These are phyloP conservation scores for Pseudogymnoascus sp. DNA, from an alignment of 2,329 filamentous ascomycete species.

Conservation along the genomic window DNA sequence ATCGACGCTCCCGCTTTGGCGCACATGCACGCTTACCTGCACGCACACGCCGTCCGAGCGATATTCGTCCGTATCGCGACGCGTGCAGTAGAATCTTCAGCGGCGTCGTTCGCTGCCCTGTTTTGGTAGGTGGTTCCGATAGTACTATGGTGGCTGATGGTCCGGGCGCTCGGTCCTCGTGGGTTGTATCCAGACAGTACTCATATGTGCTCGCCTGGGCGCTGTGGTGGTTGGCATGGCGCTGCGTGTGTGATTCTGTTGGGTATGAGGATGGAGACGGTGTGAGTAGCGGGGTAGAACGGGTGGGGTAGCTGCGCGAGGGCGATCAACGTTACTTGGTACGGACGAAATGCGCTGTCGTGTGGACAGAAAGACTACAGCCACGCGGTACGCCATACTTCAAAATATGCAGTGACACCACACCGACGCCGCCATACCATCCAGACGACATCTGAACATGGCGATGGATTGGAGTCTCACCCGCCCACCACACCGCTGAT, in stretches of 20 bases:
- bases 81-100: neutral
- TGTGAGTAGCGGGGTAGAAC: neutral
- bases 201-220: neutral
- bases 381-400: neutral
- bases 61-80: neutral
- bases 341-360: neutral
- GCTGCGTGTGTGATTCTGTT: neutral
- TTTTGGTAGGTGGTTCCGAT: neutral
- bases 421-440: neutral
- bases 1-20: neutral
- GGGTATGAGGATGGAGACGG: neutral
- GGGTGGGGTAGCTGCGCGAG: neutral
- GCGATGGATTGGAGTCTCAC: neutral
- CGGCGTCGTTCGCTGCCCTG: neutral
- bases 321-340: neutral
- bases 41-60: neutral
- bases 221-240: neutral
- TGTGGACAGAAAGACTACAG: neutral
- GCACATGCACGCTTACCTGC: neutral
- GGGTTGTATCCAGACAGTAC: neutral
- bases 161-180: neutral
- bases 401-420: neutral
- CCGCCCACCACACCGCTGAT: neutral
- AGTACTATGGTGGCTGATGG: neutral
- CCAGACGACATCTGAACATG: neutral